These are phyloP conservation scores for Rauvolfia tetraphylla DNA, from an alignment of 257 asterid genomes.

Conservation along the genomic window DNA sequence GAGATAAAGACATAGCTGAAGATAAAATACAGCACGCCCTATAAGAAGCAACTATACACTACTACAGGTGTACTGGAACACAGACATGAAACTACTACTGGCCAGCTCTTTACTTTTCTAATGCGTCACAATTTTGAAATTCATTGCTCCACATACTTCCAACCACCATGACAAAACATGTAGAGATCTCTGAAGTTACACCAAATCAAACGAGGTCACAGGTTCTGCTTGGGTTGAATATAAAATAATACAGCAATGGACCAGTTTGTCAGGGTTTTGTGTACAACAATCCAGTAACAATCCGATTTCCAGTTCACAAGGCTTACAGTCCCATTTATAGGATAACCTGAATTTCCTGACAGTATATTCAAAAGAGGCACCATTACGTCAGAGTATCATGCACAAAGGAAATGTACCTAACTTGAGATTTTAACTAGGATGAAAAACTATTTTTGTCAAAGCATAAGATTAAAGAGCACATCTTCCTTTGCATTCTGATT, in stretches of 20 bases:
- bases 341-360: not conserved
- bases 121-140: not conserved
- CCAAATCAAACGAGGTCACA: not conserved
- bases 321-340: not conserved
- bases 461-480: not conserved
- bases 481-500: not conserved
- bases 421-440: not conserved
- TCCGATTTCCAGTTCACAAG: not conserved
- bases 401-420: not conserved
- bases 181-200: not conserved
- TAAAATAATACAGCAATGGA: not conserved
- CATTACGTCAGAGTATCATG: not conserved
- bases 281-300: not conserved
- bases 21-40: not conserved
- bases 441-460: not conserved
- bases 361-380: not conserved
- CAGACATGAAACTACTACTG: too few species aligned
- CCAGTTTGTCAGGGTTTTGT: not conserved
- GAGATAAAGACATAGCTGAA: not conserved
- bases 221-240: not conserved
- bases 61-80: not conserved
- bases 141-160: not conserved
- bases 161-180: not conserved
- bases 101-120: not conserved
- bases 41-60: not conserved